phyloP scores from a whole-genome alignment of 2,329 filamentous ascomycete genomes.

The Aphanocladium album region DNA sequence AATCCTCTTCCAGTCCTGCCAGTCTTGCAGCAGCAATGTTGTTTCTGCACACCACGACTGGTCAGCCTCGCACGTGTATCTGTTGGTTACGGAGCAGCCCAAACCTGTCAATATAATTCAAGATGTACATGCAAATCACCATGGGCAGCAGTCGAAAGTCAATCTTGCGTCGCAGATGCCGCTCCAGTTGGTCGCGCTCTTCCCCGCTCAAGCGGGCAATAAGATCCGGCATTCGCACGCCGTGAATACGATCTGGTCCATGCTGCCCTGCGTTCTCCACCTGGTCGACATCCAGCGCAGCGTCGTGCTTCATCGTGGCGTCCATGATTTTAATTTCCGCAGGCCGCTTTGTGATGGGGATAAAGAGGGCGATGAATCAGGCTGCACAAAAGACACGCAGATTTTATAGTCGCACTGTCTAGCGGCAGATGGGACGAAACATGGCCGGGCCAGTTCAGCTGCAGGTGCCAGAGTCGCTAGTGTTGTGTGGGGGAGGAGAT shows the following conservation, averaged over 20 bases:
- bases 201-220: slow-evolving; percentile 40
- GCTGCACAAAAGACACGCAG: not conserved
- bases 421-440: not conserved
- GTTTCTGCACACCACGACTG: slow-evolving; percentile 22
- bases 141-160: slow-evolving; percentile 56
- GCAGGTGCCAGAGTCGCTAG: not conserved
- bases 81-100: not conserved
- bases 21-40: slow-evolving; percentile 39
- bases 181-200: slow-evolving; percentile 44
- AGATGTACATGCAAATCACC: slow-evolving; percentile 59
- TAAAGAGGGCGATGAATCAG: too few relatives aligned
- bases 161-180: slow-evolving; percentile 54
- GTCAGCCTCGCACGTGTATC: too few relatives aligned
- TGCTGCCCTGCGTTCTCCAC: not conserved
- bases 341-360: too few relatives aligned
- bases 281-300: not conserved
- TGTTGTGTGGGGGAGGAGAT: slow-evolving; percentile 1
- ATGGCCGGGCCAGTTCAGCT: not conserved
- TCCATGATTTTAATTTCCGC: not conserved
- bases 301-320: not conserved
- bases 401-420: not conserved
- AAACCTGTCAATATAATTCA: slow-evolving; percentile 53
- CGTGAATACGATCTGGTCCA: not conserved
- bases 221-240: slow-evolving; percentile 24
- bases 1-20: slow-evolving; percentile 41